Evolutionary conservation across 1,139 yeast genomes (phyloP).

Genomic region (Hemisphaericaspora subhashii): DNA sequence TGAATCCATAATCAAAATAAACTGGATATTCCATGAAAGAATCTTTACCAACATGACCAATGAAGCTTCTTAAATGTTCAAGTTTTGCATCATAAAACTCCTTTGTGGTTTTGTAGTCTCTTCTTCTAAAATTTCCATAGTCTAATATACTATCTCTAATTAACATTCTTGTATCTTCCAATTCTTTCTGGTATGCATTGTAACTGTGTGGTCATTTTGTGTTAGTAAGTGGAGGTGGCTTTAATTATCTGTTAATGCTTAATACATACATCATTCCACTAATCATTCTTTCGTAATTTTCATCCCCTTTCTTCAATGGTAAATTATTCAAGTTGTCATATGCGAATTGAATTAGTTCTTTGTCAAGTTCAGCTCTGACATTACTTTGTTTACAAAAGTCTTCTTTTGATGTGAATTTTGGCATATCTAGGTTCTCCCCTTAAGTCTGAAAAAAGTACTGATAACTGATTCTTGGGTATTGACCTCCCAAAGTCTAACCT

Average conservation of each 20-base stretch:
- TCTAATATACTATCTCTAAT: slow-evolving; percentile 24
- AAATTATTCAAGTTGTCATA: slow-evolving; percentile 39
- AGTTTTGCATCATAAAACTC: slow-evolving; percentile 32
- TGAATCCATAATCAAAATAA: slow-evolving; percentile 59
- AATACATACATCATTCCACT: slow-evolving; percentile 23
- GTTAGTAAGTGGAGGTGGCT: no score
- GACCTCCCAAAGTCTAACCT: no score
- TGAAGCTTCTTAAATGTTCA: slow-evolving; percentile 35
- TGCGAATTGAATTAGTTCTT: slow-evolving; percentile 43
- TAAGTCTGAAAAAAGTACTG: no score
- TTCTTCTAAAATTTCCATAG: slow-evolving; percentile 39
- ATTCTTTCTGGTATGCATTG: slow-evolving; percentile 12
- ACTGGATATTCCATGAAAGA: slow-evolving; percentile 54
- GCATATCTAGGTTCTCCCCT: slow-evolving; percentile 8
- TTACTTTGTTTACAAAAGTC: slow-evolving; percentile 15
- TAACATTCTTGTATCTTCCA: slow-evolving; percentile 12
- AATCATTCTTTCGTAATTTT: slow-evolving; percentile 44
- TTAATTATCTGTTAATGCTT: no score
- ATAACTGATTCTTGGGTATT: no score
- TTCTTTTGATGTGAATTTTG: slow-evolving; percentile 13
- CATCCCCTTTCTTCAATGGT: slow-evolving; percentile 34
- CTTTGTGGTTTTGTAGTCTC: slow-evolving; percentile 30
- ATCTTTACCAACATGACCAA: slow-evolving; percentile 45
- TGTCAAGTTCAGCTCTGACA: slow-evolving; percentile 24
- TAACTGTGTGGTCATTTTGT: no score